A percentile compares a stretch with the other conserved stretches of the same genome.
Conservation (phyloP, 2,329 filamentous ascomycete species). For the Blastomyces silverae region DNA sequence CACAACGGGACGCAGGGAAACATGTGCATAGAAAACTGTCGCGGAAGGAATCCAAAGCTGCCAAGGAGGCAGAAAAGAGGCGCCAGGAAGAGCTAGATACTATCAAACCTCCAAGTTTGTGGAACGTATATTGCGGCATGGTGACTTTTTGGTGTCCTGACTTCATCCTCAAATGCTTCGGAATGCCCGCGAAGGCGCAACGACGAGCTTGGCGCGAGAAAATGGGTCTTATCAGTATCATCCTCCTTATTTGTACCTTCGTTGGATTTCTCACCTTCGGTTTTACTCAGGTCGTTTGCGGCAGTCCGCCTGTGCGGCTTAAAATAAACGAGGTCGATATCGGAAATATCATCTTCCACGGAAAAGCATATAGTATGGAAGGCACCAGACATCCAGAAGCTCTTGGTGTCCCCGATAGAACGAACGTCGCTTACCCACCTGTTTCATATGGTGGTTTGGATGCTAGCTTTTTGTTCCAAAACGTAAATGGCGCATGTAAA, state of each 20-base stretch:
- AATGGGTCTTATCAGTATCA: conserved; percentile 93
- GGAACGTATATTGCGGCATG: conserved; percentile 92
- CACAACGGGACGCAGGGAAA: conserved; percentile 22
- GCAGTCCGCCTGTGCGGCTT: conserved; percentile 62
- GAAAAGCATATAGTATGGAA: conserved; percentile 77
- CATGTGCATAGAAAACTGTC: conserved; percentile 56
- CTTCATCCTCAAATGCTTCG: conserved; percentile 75
- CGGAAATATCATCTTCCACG: conserved; percentile 96
- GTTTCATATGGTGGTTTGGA: conserved; percentile 80
- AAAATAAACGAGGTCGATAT: conserved; percentile 71
- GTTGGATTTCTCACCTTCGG: conserved; percentile 97
- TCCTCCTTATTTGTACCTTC: conserved; percentile 74
- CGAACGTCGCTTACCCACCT: conserved; percentile 80
- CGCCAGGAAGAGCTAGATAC: conserved; percentile 55
- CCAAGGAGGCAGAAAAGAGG: conserved; percentile 51
- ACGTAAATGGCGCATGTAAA: conserved; percentile 97
- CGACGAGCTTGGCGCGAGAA: conserved; percentile 95
- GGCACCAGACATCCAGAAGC: conserved; percentile 72
- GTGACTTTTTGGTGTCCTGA: conserved; percentile 93
- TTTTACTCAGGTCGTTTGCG: conserved; percentile 84
- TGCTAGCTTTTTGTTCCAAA: conserved; percentile 95
- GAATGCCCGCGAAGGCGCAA: conserved; percentile 76
- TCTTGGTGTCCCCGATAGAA: conserved; percentile 62
- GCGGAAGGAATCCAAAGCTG: conserved; percentile 53
- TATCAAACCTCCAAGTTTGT: conserved; percentile 73